Conservation (phyloP, 768 basidiomycete species). For the Termitomyces sp. region DNA sequence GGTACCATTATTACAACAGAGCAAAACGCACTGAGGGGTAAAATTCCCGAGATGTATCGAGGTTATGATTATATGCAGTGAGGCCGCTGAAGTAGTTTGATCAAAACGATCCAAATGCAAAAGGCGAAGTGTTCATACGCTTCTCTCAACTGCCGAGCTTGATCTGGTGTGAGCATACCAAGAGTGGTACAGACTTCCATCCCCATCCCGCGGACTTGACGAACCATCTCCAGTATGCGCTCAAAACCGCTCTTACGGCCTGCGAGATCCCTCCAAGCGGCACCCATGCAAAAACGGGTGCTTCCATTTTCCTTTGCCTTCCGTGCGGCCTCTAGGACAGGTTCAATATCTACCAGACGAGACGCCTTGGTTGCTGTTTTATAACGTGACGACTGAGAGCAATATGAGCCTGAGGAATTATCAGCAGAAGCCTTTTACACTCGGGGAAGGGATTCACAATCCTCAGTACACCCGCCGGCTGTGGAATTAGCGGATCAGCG, state of each 20-base stretch:
- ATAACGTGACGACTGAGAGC: slow-evolving; percentile 96
- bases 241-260: slow-evolving; percentile 94
- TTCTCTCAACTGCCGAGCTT: slow-evolving; percentile 88
- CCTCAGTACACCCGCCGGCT: slow-evolving; percentile 96
- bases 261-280: slow-evolving; percentile 94
- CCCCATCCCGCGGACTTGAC: slow-evolving; percentile 86
- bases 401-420: slow-evolving; percentile 75
- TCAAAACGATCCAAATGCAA: background rate
- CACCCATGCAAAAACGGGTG: slow-evolving; percentile 98
- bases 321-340: slow-evolving; percentile 88
- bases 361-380: slow-evolving; percentile 87
- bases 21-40: slow-evolving; percentile 71
- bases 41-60: slow-evolving; percentile 96
- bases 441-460: slow-evolving; percentile 56
- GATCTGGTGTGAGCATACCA: slow-evolving; percentile 93
- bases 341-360: slow-evolving; percentile 81
- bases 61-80: slow-evolving; percentile 98
- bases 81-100: slow-evolving; percentile 55
- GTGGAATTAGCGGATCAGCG: slow-evolving; percentile 8
- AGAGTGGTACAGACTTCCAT: slow-evolving; percentile 99
- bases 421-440: slow-evolving; percentile 4
- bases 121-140: slow-evolving; percentile 54
- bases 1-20: background rate
- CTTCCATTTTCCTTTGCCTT: slow-evolving; percentile 96
- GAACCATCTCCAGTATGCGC: slow-evolving; percentile 89